These are phyloP conservation scores for Trebouxia sp. DNA, from an alignment of 139 green algal genomes.

Conservation along the genomic window DNA sequence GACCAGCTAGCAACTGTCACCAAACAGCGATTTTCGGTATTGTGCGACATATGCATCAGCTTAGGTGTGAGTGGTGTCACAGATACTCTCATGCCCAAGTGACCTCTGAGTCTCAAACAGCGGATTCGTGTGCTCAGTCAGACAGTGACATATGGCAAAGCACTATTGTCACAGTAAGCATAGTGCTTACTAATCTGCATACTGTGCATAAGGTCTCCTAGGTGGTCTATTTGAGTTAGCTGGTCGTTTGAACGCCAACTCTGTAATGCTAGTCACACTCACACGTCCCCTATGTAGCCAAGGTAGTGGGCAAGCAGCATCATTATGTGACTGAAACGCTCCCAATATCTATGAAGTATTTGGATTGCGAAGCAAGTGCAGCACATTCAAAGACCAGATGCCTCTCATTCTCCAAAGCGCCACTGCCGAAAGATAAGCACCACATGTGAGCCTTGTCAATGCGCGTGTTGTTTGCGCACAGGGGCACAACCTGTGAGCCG, in stretches of 20 bases:
- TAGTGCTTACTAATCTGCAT: neutral
- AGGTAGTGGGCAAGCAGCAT: conserved; percentile 6
- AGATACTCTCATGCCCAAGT: no score
- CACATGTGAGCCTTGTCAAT: conserved; percentile 11
- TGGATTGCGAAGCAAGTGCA: conserved; percentile 11
- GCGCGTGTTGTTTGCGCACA: conserved; percentile 2
- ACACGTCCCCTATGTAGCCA: conserved; percentile 15
- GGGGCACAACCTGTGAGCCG: no score
- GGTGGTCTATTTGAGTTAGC: neutral
- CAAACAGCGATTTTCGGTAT: no score
- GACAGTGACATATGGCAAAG: conserved; percentile 16
- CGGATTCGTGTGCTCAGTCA: neutral
- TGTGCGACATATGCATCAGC: no score
- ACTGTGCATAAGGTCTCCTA: neutral
- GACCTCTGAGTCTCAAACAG: no score
- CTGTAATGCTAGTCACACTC: no score
- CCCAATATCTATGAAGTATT: neutral
- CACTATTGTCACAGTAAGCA: no score
- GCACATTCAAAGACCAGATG: conserved; percentile 16
- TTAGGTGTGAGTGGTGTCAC: no score
- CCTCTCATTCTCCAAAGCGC: neutral
- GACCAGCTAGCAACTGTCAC: no score
- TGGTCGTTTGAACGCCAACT: no score
- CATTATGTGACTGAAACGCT: conserved; percentile 14
- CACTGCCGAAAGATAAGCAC: neutral